Base-by-base conservation (phyloP, 2,329 filamentous ascomycete species). In the Graphiopsis chlorocephala region DNA sequence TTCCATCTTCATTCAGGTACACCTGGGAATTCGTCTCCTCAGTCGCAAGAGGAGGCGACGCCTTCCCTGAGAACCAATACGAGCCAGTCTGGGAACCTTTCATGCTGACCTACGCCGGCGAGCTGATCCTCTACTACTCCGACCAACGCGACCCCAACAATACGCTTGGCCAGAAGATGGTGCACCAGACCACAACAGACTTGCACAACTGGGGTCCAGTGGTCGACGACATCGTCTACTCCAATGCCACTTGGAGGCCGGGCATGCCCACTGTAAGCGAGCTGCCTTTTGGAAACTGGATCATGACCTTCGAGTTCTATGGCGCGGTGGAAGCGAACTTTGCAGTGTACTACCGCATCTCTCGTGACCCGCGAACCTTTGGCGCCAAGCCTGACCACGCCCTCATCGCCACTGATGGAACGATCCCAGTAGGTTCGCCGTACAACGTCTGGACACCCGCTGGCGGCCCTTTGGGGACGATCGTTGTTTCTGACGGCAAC, bases 51-150 rank as follows among this genome's bases (percentile, higher is more conserved):
- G 89, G 89, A 29, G 87, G 87, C 17, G 81, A 81, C 55, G 87
- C 88, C 1, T 71, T 61, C 14, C 84, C 88, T 3, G 82, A 85
- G 71, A 90, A 91, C 71, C 88, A 86, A 1, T 74, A 86, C 42
- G 89, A 87, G 0, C 87, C 88, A 0, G 86, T 92, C 23, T 92
- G 89, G 89, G 90, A 92, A 74, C 89, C 89, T 0, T 90, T 89
- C 74, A 64, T 74, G 20, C 76, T 91, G 48, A 82, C 83, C 73
- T 82, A 87, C 73, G 77, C 89, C 64, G 81, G 84, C 61, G 79
- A 85, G 60, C 77, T 91, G 20, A 82, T 91, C 38, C 79, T 83
- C 70, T 91, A 90, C 80, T 91, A 91, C 78, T 87, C 88, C 1
- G 89, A 91, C 74, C 89, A 91, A 73, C 84, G 89, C 38, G 87